phyloP scores from a whole-genome alignment of 1,284 basidiomycete genomes.

The Baeospora myosura region DNA sequence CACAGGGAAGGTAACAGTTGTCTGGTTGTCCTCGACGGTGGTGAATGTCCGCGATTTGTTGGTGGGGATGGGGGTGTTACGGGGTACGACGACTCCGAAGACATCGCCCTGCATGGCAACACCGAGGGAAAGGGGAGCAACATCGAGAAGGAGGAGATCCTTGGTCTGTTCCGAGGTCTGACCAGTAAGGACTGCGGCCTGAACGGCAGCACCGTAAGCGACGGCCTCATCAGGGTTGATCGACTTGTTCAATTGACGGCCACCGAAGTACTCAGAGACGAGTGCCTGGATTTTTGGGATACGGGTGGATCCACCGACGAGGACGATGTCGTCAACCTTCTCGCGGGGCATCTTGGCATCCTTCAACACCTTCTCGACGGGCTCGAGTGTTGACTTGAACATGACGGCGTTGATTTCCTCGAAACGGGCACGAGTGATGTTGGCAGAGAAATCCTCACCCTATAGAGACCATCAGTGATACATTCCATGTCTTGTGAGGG shows the following conservation, averaged over 20 bases:
- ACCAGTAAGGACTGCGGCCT: constrained; percentile 92
- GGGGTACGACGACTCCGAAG: constrained; percentile 93
- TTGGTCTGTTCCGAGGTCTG: constrained; percentile 95
- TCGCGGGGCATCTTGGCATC: constrained; percentile 96
- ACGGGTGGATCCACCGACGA: constrained; percentile 99
- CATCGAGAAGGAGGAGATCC: constrained; percentile 92
- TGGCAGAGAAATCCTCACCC: constrained; percentile 92
- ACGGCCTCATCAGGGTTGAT: constrained; percentile 96
- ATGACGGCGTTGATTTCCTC: constrained; percentile 94
- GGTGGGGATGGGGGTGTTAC: constrained; percentile 95
- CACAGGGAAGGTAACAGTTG: constrained; percentile 96
- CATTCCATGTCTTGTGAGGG: constrained; percentile 5
- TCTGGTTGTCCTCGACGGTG: constrained; percentile 98
- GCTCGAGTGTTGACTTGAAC: constrained; percentile 97
- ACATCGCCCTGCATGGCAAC: constrained; percentile 98
- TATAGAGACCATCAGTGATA: constrained; percentile 24
- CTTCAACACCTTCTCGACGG: constrained; percentile 98
- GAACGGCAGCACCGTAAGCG: constrained; percentile 93
- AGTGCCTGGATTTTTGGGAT: constrained; percentile 99
- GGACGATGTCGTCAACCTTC: constrained; percentile 98
- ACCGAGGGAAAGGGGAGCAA: constrained; percentile 93
- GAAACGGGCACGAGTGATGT: constrained; percentile 98
- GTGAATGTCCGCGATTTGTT: constrained; percentile 96
- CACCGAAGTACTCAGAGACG: constrained; percentile 97
- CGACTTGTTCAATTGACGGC: constrained; percentile 97